Percentiles rank a stretch among this genome's conserved stretches.
Evolutionary conservation across 2,329 filamentous ascomycete genomes (phyloP).

Genomic region (Fusarium clavum): DNA sequence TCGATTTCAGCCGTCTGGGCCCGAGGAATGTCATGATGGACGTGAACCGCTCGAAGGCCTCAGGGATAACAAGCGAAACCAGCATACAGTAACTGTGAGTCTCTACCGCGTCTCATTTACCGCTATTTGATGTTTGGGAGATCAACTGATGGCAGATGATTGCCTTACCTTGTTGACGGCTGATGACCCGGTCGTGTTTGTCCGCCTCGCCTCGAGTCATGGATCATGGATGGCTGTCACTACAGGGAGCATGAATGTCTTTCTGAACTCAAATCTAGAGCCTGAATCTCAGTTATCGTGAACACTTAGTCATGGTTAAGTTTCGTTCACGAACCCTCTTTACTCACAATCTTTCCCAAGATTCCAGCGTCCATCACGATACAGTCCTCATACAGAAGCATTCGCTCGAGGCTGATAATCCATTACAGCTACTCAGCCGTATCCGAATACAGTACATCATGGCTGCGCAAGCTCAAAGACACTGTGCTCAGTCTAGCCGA

Average conservation of each 20-base stretch:
- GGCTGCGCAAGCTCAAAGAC: conserved; percentile 13
- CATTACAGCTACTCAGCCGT: conserved; percentile 24
- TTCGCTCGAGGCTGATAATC: conserved; percentile 11
- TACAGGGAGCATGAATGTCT: conserved; percentile 18
- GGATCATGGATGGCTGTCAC: conserved; percentile 27
- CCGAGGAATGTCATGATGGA: conserved; percentile 24
- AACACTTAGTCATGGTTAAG: too few relatives aligned
- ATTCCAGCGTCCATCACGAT: not conserved
- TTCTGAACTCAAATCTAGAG: conserved; percentile 1
- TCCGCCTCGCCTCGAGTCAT: conserved; percentile 38
- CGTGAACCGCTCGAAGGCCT: not conserved
- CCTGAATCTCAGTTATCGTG: not conserved
- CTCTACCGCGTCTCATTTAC: conserved; percentile 3
- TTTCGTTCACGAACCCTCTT: not conserved
- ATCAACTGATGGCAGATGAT: conserved; percentile 22
- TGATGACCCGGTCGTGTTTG: conserved; percentile 28
- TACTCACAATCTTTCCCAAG: not conserved
- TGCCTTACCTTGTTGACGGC: conserved; percentile 35
- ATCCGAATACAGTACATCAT: conserved; percentile 36
- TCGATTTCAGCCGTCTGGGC: conserved; percentile 28
- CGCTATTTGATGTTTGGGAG: conserved; percentile 9
- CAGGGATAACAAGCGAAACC: not conserved
- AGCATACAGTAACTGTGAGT: not conserved
- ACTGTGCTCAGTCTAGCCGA: conserved; percentile 22
- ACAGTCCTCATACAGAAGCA: not conserved